Evolutionary conservation across 2,329 filamentous ascomycete species (phyloP).

Genomic region (Phialophora chinensis): DNA sequence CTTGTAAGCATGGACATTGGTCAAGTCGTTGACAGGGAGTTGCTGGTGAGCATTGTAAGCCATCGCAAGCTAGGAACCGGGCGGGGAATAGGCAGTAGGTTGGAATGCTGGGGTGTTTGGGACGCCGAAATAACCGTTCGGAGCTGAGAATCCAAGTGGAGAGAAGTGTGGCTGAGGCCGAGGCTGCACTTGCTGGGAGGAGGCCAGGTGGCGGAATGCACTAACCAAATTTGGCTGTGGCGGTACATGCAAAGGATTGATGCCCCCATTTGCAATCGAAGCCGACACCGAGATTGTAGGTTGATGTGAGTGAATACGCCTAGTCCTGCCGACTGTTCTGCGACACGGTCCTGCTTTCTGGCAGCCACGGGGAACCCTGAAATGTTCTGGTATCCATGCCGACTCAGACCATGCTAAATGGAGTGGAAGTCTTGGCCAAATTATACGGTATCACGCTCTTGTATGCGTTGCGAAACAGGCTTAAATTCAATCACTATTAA

Average conservation of each 20-base stretch:
- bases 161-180: background rate
- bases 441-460: background rate
- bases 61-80: constrained; percentile 24
- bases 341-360: no score
- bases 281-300: background rate
- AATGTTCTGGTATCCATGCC: background rate
- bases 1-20: constrained; percentile 21
- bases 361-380: background rate
- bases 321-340: no score
- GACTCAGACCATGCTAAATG: background rate
- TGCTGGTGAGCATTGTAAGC: constrained; percentile 28
- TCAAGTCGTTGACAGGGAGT: constrained; percentile 16
- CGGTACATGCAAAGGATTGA: background rate
- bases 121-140: constrained; percentile 33
- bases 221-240: background rate
- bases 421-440: background rate
- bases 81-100: constrained; percentile 8
- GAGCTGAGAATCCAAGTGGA: constrained; percentile 10
- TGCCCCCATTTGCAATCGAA: background rate
- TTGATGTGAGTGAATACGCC: background rate
- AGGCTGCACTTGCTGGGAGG: no score
- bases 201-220: no score
- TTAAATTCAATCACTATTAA: background rate
- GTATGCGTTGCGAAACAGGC: background rate
- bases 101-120: constrained; percentile 12